A percentile compares a stretch with the other conserved stretches of the same genome.
These are phyloP conservation scores for Calonectria fujianensis DNA, from an alignment of 2,329 filamentous ascomycete genomes.

Conservation along the genomic window DNA sequence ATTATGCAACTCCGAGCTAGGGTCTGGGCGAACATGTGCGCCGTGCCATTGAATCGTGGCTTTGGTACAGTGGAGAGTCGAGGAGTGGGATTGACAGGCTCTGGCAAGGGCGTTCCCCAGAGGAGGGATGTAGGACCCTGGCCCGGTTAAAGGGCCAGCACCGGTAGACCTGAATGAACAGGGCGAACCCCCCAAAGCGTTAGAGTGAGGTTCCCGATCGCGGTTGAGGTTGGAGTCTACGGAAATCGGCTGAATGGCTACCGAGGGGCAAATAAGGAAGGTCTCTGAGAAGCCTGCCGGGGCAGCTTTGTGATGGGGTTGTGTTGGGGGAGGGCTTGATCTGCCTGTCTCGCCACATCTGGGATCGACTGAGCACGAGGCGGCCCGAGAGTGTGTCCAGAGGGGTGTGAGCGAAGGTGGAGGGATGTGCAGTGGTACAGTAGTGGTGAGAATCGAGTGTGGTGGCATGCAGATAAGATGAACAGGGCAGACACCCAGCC, in stretches of 20 bases:
- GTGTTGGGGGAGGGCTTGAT: constrained; percentile 30
- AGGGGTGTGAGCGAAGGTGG: constrained; percentile 30
- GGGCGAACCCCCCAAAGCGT: constrained; percentile 21
- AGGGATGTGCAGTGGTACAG: constrained; percentile 42
- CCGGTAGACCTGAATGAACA: constrained; percentile 27
- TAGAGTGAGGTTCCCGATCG: constrained; percentile 26
- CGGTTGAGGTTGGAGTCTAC: constrained; percentile 27
- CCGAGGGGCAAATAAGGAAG: constrained; percentile 39
- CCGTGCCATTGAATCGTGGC: constrained; percentile 29
- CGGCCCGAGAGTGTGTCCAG: constrained; percentile 37
- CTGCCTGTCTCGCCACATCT: constrained; percentile 41
- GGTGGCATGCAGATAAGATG: constrained; percentile 45
- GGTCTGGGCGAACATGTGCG: constrained; percentile 34
- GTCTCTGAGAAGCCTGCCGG: constrained; percentile 25
- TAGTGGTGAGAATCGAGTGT: constrained; percentile 32
- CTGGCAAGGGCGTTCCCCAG: constrained; percentile 27
- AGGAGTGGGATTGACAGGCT: constrained; percentile 31
- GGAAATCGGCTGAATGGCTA: constrained; percentile 37
- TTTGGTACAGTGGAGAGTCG: constrained; percentile 10
- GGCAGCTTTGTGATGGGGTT: constrained; percentile 16
- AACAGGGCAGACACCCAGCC: constrained; percentile 45
- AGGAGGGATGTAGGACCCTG: constrained; percentile 30
- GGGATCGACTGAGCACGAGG: constrained; percentile 39
- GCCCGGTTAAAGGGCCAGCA: constrained; percentile 16
- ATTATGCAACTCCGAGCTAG: constrained; percentile 19